These are phyloP conservation scores for Pseudodiploospora longispora DNA, from an alignment of 2,329 filamentous ascomycete genomes.

Conservation along the genomic window DNA sequence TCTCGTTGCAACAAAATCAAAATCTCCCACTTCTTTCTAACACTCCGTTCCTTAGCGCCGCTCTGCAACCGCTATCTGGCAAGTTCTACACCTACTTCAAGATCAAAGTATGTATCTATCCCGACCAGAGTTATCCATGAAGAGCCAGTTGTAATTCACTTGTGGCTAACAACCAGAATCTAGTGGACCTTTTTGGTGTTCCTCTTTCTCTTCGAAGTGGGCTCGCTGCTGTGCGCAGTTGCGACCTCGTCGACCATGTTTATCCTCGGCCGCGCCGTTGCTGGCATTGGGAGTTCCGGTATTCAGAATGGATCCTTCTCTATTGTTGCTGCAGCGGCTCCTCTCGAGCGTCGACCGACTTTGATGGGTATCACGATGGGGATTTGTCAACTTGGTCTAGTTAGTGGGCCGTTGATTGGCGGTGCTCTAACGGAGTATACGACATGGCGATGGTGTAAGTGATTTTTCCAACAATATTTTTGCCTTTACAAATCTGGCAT, in stretches of 20 bases:
- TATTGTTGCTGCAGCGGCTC: slow-evolving; percentile 22
- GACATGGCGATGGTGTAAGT: slow-evolving; percentile 37
- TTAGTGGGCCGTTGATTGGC: slow-evolving; percentile 33
- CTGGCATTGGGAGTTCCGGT: slow-evolving; percentile 38
- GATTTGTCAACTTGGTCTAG: slow-evolving; percentile 25
- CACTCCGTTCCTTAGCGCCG: neutral
- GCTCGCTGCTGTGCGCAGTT: slow-evolving; percentile 39
- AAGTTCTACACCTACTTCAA: slow-evolving; percentile 26
- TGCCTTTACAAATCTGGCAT: neutral
- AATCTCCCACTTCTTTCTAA: too few relatives aligned
- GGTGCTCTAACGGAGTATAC: slow-evolving; percentile 30
- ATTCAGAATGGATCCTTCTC: slow-evolving; percentile 30
- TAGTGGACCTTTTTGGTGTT: slow-evolving; percentile 8
- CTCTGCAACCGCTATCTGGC: slow-evolving; percentile 22
- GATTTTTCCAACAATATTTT: neutral
- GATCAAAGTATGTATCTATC: slow-evolving; percentile 1
- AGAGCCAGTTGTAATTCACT: too few relatives aligned
- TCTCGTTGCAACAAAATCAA: neutral
- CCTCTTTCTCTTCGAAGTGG: slow-evolving; percentile 26
- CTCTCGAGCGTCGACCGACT: slow-evolving; percentile 11
- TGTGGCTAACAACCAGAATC: too few relatives aligned
- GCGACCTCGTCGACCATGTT: slow-evolving; percentile 36
- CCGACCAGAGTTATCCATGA: too few relatives aligned
- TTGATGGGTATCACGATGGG: neutral
- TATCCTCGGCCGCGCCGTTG: slow-evolving; percentile 41